Base-by-base conservation (phyloP, 2,329 filamentous ascomycete genomes). In the Cercospora berteroae region DNA sequence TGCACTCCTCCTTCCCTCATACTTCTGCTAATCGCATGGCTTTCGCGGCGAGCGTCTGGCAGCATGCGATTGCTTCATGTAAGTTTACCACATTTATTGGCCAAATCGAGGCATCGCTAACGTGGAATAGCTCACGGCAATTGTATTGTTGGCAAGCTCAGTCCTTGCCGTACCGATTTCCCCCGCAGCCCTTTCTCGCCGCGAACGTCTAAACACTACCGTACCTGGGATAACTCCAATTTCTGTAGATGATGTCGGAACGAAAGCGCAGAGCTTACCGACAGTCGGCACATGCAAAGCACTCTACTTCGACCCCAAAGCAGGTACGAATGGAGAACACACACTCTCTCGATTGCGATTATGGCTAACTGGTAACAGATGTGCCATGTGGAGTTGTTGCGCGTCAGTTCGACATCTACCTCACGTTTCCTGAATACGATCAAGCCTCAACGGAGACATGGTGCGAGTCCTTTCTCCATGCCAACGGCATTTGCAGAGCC, bases 281-380 rank as follows among this genome's bases (percentile, higher is more conserved):
- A 62, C 64, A 23, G 52, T 23, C 56, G 61, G 61, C n/a, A 42
- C 48, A 5, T 69, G 69, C 27, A 67, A 63, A 23, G 58, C 58
- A 56, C 56, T 60, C 20, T 65, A 67, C 27, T 81, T 80, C 67
- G 76, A 79, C 48, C 64, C 70, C 7, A 75, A 63, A 57, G 33
- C 56, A 6, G 50, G 61, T 63, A 57, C 29, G 61, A 8, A 12
- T 29, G 18, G 7, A 36, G 10, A 20, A n/a, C 8, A 6, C 20
- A 48, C n/a, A 31, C n/a, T 20, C 18, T 7, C n/a, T 5, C 18
- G 18, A 2, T 50, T 12, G 2, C 16, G 36, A n/a, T 42, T 9
- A 12, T 79, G 78, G 60, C 55, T 79, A 68, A 63, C 20, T 6
- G 9, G 1, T 20, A 8, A 33, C 10, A 63, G 61, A 63, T 25